Evolutionary conservation across 768 basidiomycete species (phyloP).

Genomic region (Kwoniella sp.): DNA sequence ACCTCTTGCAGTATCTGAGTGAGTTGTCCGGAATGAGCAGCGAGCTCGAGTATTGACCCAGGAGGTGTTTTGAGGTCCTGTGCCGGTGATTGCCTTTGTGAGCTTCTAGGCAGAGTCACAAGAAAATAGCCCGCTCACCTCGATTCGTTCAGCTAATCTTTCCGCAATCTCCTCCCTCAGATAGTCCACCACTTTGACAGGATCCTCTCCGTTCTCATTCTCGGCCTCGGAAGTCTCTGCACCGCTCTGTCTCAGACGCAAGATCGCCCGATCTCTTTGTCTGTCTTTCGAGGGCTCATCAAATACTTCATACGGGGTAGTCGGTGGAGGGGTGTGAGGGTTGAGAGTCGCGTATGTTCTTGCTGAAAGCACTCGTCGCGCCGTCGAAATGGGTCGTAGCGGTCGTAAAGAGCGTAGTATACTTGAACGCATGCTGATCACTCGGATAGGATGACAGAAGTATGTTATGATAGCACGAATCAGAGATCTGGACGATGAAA

Average conservation of each 20-base stretch:
- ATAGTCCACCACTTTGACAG: conserved; percentile 73
- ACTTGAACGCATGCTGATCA: background rate
- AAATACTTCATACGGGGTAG: conserved; percentile 79
- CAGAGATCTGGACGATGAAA: no score
- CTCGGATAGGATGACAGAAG: background rate
- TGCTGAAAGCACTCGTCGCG: background rate
- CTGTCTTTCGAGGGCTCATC: conserved; percentile 75
- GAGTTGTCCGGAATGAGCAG: conserved; percentile 89
- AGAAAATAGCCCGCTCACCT: conserved; percentile 61
- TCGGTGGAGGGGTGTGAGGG: conserved; percentile 54
- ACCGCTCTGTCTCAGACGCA: conserved; percentile 59
- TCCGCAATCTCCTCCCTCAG: conserved; percentile 87
- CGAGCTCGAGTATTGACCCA: conserved; percentile 77
- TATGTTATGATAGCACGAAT: conserved; percentile 2
- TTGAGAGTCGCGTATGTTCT: conserved; percentile 39
- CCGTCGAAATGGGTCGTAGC: background rate
- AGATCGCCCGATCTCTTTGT: conserved; percentile 76
- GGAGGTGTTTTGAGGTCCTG: conserved; percentile 92
- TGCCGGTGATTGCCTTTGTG: background rate
- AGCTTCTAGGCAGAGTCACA: background rate
- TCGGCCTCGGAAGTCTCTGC: background rate
- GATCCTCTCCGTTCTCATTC: conserved; percentile 17
- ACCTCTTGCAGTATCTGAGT: conserved; percentile 67
- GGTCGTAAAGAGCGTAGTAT: background rate
- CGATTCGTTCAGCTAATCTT: conserved; percentile 82